These are phyloP conservation scores for Saprolegnia parasitica DNA, from an alignment of 352 stramenopile genomes.

Conservation along the genomic window DNA sequence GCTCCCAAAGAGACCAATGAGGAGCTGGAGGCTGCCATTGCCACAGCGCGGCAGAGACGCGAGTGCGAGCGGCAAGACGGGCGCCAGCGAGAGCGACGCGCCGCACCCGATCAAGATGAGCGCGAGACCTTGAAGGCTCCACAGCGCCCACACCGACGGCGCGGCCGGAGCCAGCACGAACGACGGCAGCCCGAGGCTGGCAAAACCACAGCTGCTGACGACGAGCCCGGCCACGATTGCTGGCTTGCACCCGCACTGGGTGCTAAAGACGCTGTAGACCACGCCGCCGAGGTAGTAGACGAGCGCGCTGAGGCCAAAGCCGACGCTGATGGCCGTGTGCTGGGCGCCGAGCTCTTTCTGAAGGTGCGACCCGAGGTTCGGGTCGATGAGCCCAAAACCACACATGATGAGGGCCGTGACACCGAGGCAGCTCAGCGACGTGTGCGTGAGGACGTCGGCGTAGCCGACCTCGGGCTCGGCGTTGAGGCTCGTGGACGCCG, in stretches of 20 bases:
- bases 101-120: constrained; percentile 56
- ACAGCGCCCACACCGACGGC: constrained; percentile 32
- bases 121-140: constrained; percentile 47
- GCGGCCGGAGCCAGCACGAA: not conserved
- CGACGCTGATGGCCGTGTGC: constrained; percentile 55
- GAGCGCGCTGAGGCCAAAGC: constrained; percentile 58
- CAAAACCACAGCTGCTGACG: constrained; percentile 48
- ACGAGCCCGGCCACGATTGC: constrained; percentile 54
- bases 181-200: constrained; percentile 49
- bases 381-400: constrained; percentile 69
- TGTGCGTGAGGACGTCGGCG: constrained; percentile 51
- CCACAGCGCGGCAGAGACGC: constrained; percentile 40
- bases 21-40: constrained; percentile 50
- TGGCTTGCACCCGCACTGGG: constrained; percentile 54
- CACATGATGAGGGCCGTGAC: constrained; percentile 58
- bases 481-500: constrained; percentile 31
- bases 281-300: constrained; percentile 62
- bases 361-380: constrained; percentile 55
- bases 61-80: constrained; percentile 54
- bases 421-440: constrained; percentile 44
- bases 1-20: constrained; percentile 61
- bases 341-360: constrained; percentile 52
- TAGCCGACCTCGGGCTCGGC: constrained; percentile 40
- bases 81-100: constrained; percentile 51
- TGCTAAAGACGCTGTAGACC: constrained; percentile 56